Base-by-base conservation (phyloP, 345 rosid species). In the Viola odorata region DNA sequence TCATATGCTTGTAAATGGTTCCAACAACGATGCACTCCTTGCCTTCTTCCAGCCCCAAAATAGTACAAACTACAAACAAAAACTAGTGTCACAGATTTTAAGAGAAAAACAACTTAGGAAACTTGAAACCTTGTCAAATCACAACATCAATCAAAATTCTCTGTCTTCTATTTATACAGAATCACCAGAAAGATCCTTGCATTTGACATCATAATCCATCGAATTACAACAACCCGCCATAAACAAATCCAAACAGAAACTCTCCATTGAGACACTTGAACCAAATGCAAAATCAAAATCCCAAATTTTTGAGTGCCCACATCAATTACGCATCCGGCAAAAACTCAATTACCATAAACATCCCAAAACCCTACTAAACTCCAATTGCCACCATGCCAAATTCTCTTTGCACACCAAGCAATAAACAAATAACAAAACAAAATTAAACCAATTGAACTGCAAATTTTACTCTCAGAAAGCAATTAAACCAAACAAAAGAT, bases 1-100 rank as follows among this genome's bases (percentile, higher is more conserved):
- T 85, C 99, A 90, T 94, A 59, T 94, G 86, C 81, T 94, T 94
- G 83, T 79, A 94, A 68, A 94, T 69, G 40, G 97, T 94, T 41
- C 99, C 99, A 8, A 94, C 87, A 62, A 94, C 64, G 36, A 94
- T 74, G 69, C 99, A 90, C 54, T 90, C 96, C 62, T 82, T 94
- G 56, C 91, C 97, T 78, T 80, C 52, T 65, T 88, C 96, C 61
- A 94, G 76, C 64, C 76, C 95, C 75, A 94, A 81, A 50, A 94
- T 76, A 37, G 82, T 88, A 72, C 96, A 84, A 70, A 94, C 97
- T 90, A 61, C 69, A 71, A 66, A n/a, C 59, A 36, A 73, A 14
- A 38, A 60, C 50, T 12, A 11, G 14, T 13, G 23, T 10, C 50
- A 15, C 41, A 41, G 42, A 8, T 39, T n/a, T 60, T 12, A 47